Evolutionary conservation across 2,329 filamentous ascomycete genomes (phyloP).

Genomic region (Aspergillus piperis): DNA sequence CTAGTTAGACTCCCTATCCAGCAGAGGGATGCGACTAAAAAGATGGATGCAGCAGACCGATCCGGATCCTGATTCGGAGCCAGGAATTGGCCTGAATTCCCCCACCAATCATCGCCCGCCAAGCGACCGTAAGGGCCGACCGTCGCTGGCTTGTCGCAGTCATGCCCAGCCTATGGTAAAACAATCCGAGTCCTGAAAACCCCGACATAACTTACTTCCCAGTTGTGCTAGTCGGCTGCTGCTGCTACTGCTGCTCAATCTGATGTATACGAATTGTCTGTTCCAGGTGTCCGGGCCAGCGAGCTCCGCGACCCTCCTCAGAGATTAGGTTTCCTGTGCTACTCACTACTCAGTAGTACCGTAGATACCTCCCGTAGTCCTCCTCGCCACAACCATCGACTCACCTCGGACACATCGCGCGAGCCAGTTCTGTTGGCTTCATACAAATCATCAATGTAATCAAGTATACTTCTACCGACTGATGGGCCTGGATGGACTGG

Average conservation of each 20-base stretch:
- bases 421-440: too few relatives aligned
- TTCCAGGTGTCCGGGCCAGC: background rate
- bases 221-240: background rate
- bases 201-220: background rate
- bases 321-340: background rate
- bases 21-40: background rate
- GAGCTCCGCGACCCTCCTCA: background rate
- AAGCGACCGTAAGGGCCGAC: background rate
- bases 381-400: too few relatives aligned
- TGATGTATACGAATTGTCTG: background rate
- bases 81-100: background rate
- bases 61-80: constrained; percentile 2
- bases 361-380: too few relatives aligned
- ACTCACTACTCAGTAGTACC: too few relatives aligned
- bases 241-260: background rate
- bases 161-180: constrained; percentile 1
- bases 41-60: background rate
- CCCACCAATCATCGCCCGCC: background rate
- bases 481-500: background rate
- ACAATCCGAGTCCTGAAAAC: background rate
- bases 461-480: background rate
- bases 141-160: background rate
- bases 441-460: too few relatives aligned
- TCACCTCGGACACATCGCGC: too few relatives aligned
- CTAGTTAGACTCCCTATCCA: background rate